A percentile compares a stretch with the other conserved stretches of the same genome.
phyloP scores from a whole-genome alignment of 768 basidiomycete species.

The Mycena sanguinolenta region DNA sequence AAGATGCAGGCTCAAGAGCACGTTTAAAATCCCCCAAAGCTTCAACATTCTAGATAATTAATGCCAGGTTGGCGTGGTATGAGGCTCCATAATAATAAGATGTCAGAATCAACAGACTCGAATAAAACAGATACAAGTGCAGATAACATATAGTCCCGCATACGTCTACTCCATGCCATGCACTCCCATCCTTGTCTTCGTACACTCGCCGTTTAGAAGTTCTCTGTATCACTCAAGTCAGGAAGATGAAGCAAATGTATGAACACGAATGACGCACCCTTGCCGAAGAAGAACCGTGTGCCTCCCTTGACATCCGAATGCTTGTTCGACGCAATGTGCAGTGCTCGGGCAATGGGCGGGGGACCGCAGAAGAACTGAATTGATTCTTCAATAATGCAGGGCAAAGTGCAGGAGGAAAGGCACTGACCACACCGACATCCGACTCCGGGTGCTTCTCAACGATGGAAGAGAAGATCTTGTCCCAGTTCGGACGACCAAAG shows the following conservation, averaged over 20 bases:
- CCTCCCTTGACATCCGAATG: constrained; percentile 64
- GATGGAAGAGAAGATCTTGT: constrained; percentile 80
- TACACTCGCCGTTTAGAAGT: constrained; percentile 28
- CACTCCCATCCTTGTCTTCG: neutral
- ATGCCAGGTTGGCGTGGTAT: too few relatives aligned
- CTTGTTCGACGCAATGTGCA: constrained; percentile 76
- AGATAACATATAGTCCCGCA: constrained; percentile 25
- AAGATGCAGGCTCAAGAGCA: too few relatives aligned
- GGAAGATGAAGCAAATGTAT: neutral
- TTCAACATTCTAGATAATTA: too few relatives aligned
- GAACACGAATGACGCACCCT: constrained; percentile 59
- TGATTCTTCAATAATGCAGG: neutral
- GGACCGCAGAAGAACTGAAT: constrained; percentile 74
- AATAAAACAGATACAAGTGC: constrained; percentile 36
- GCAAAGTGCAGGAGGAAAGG: neutral
- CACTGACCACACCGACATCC: constrained; percentile 87
- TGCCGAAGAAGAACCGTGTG: constrained; percentile 77
- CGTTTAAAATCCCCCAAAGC: too few relatives aligned
- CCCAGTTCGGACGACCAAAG: constrained; percentile 92
- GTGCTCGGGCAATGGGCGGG: constrained; percentile 60
- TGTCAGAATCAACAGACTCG: constrained; percentile 28
- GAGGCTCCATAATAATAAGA: constrained; percentile 22
- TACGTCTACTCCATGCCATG: constrained; percentile 13
- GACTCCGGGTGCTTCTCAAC: constrained; percentile 88
- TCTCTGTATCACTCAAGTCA: constrained; percentile 27